Evolutionary conservation across 768 basidiomycete species (phyloP), one percentile per base, ranked within the genome.

Genomic region (Lactifluus echinatus): DNA sequence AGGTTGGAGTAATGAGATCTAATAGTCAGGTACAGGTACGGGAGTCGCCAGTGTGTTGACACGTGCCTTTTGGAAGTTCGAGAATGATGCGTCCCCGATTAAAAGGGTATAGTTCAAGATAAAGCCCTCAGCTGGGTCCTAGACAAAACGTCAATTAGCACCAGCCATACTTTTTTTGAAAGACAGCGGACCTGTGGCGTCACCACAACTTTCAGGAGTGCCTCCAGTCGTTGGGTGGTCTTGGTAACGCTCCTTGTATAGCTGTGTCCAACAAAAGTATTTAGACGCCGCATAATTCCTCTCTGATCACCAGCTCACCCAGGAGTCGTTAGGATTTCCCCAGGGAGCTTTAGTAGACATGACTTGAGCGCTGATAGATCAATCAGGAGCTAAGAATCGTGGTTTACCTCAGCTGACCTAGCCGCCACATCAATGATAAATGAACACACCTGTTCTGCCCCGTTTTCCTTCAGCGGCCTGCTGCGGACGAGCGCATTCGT

Each of bases 61-160:
- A 31, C 71, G 37, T 33, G 87, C 93, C 83, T 99, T 99, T 75
- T 98, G 96, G 75, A 99, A 99, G 71, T 98, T 98, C 29, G 87
- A 87, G 71, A 94, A 94, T 2, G 93, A 94, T 5, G 88, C 85
- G 71, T 97, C 95, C 23, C 91, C 91, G 60, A 99, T 89, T 55
- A 97, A 78, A 24, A 97, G 78, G 8, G 91, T 93, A 67, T 98
- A 99, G 66, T 97, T 97, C 54, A 93, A 77, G 59, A 98, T 90
- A 67, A 99, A 98, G 2, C 88, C 91, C 69, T 95, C 93, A 1
- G 90, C 75, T 15, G 95, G 93, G 65, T 94, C 90, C 86, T 95
- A 51, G 0, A 58, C n/a, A 31, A 55, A 8, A 24, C 53, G 44
- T 40, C 49, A 26, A 48, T 62, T 34, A 49, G 26, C 28, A 39